Conservation (phyloP, 2,329 filamentous ascomycete genomes). For the Neonectria neomacrospora region DNA sequence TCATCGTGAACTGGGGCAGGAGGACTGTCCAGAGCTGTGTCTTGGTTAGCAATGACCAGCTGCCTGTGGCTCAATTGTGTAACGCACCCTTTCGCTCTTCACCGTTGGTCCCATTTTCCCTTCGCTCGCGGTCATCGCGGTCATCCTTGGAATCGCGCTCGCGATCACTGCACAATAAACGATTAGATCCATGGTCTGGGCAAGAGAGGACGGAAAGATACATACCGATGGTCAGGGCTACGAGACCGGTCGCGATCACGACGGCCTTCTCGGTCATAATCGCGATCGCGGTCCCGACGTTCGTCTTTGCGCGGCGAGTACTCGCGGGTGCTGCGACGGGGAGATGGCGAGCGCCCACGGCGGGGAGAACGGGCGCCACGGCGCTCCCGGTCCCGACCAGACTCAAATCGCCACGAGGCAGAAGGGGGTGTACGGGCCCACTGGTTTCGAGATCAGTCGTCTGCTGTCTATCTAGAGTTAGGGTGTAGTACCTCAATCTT, state of each 20-base stretch:
- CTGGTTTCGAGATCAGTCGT: constrained; percentile 57
- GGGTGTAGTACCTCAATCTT: constrained; percentile 89
- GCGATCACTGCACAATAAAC: constrained; percentile 55
- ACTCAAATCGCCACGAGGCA: constrained; percentile 98
- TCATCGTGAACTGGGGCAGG: constrained; percentile 89
- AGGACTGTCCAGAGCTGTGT: constrained; percentile 76
- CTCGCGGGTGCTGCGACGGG: constrained; percentile 79
- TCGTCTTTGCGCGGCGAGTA: constrained; percentile 92
- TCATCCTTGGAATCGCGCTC: constrained; percentile 71
- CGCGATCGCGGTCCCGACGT: constrained; percentile 81
- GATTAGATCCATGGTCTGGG: constrained; percentile 22
- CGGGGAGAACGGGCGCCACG: constrained; percentile 71
- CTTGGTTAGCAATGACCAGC: constrained; percentile 36
- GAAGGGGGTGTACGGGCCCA: constrained; percentile 98
- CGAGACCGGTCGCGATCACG: constrained; percentile 81
- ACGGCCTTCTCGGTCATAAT: constrained; percentile 80
- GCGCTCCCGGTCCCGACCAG: constrained; percentile 81
- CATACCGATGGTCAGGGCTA: constrained; percentile 72
- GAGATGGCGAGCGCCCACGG: constrained; percentile 79
- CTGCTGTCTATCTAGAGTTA: background rate
- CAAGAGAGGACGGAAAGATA: background rate
- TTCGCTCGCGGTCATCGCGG: constrained; percentile 77
- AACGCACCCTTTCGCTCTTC: constrained; percentile 88
- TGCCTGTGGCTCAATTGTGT: constrained; percentile 4
- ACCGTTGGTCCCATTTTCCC: constrained; percentile 82